These are phyloP conservation scores for Ensete glaucum DNA, from an alignment of 176 grass and related monocot species.

Conservation along the genomic window DNA sequence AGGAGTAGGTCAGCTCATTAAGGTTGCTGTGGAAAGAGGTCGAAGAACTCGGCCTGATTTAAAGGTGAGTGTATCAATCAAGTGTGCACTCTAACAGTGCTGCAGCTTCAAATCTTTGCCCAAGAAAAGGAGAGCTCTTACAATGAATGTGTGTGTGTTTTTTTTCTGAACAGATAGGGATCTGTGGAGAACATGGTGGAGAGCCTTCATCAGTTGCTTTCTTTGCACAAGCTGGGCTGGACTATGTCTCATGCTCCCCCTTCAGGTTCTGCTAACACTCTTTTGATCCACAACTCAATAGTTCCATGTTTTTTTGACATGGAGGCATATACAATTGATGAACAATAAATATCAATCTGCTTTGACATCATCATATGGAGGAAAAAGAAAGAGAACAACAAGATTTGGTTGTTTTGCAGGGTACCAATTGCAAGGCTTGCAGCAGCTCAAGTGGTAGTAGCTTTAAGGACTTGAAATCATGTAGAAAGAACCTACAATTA, in stretches of 20 bases:
- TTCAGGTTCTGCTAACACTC: conserved; percentile 49
- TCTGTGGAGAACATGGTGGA: conserved; percentile 97
- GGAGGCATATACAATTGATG: neutral
- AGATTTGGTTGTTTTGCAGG: neutral
- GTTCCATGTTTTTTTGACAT: neutral
- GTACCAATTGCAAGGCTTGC: conserved; percentile 13
- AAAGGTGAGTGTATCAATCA: conserved; percentile 42
- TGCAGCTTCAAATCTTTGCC: no score
- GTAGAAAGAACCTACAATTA: neutral
- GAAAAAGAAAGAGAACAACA: neutral
- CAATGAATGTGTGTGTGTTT: neutral
- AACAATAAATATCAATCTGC: neutral
- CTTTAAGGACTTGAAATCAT: neutral
- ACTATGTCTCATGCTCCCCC: conserved; percentile 96
- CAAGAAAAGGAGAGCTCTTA: no score
- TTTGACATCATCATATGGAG: neutral
- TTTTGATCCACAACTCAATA: neutral
- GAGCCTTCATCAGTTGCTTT: conserved; percentile 94
- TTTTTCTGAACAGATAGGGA: conserved; percentile 39
- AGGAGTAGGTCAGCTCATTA: conserved; percentile 83
- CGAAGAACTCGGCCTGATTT: conserved; percentile 68
- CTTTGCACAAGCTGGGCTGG: conserved; percentile 71
- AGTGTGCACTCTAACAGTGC: no score
- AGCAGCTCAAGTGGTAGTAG: neutral
- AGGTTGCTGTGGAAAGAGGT: conserved; percentile 71